These are phyloP conservation scores for Colletotrichum navitas DNA, from an alignment of 2,329 filamentous ascomycete genomes.

Conservation along the genomic window DNA sequence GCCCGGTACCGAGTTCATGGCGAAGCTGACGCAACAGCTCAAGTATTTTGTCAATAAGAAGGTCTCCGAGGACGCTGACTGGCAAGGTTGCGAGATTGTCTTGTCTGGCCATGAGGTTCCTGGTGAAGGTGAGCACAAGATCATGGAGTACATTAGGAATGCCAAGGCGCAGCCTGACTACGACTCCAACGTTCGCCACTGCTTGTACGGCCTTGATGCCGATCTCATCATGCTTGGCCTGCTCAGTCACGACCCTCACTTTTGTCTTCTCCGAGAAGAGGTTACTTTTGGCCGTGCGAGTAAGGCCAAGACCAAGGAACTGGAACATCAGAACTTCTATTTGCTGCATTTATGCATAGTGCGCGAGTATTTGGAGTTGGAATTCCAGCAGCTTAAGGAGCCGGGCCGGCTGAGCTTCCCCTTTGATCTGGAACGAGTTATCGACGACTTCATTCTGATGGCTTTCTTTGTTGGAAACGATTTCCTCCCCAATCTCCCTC, in stretches of 20 bases:
- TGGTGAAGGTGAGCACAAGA: slow-evolving; percentile 98
- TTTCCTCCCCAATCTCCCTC: slow-evolving; percentile 96
- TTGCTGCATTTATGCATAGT: slow-evolving; percentile 98
- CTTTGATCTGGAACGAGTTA: slow-evolving; percentile 95
- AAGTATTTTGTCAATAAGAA: slow-evolving; percentile 99
- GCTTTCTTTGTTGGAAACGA: slow-evolving; percentile 99
- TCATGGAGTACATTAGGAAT: slow-evolving; percentile 99
- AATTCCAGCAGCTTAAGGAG: slow-evolving; percentile 92
- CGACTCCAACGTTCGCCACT: slow-evolving; percentile 93
- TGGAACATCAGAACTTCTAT: slow-evolving; percentile 99
- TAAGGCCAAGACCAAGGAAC: slow-evolving; percentile 91
- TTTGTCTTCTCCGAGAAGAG: slow-evolving; percentile 95
- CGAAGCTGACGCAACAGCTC: slow-evolving; percentile 90
- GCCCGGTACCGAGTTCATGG: slow-evolving; percentile 98
- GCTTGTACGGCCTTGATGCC: slow-evolving; percentile 95
- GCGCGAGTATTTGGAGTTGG: slow-evolving; percentile 94
- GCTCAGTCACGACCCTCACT: slow-evolving; percentile 97
- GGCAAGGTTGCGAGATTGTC: slow-evolving; percentile 97
- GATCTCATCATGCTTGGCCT: slow-evolving; percentile 99
- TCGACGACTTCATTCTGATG: slow-evolving; percentile 99
- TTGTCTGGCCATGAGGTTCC: slow-evolving; percentile 98
- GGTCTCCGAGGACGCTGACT: slow-evolving; percentile 94
- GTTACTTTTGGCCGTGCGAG: slow-evolving; percentile 94
- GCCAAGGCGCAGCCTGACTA: slow-evolving; percentile 96
- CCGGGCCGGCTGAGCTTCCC: slow-evolving; percentile 78